Evolutionary conservation across 108 stramenopile genomes (phyloP).

Genomic region (Cyclotella baltica): DNA sequence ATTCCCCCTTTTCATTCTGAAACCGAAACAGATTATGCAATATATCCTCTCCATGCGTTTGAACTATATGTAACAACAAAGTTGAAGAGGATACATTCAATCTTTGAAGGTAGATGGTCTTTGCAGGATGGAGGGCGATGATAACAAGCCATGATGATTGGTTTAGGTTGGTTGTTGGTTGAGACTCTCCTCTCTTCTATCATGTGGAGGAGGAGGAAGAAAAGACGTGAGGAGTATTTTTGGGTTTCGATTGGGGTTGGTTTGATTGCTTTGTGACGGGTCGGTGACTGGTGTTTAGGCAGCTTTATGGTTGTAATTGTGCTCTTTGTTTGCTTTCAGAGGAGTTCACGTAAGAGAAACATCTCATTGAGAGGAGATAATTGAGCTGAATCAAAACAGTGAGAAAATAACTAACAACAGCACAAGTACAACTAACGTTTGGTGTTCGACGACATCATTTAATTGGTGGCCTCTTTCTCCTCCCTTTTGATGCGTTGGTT

Average conservation of each 20-base stretch:
- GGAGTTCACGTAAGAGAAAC: neutral
- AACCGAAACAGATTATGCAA: slow-evolving; percentile 71
- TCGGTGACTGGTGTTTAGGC: neutral
- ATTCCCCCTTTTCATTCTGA: slow-evolving; percentile 70
- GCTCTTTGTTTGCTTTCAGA: neutral
- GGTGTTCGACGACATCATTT: no score
- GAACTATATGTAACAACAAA: slow-evolving; percentile 19
- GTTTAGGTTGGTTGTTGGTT: slow-evolving; percentile 55
- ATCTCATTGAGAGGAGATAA: no score
- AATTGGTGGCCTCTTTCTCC: no score
- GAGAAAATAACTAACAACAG: no score
- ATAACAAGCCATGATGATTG: slow-evolving; percentile 35
- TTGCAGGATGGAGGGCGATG: slow-evolving; percentile 60
- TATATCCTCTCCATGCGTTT: slow-evolving; percentile 16
- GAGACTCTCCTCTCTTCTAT: no score
- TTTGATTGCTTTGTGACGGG: neutral
- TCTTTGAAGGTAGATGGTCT: slow-evolving; percentile 62
- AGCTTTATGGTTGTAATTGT: neutral
- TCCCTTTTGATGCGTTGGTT: no score
- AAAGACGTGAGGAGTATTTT: slow-evolving; percentile 62
- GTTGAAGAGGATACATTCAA: slow-evolving; percentile 43
- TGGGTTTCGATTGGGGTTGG: slow-evolving; percentile 32
- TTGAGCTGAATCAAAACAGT: no score
- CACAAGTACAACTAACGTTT: no score
- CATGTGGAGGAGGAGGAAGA: slow-evolving; percentile 64